Evolutionary conservation across 1,284 basidiomycete species (phyloP), one percentile per base, ranked within the genome.

Genomic region (Austroboletus niveus): DNA sequence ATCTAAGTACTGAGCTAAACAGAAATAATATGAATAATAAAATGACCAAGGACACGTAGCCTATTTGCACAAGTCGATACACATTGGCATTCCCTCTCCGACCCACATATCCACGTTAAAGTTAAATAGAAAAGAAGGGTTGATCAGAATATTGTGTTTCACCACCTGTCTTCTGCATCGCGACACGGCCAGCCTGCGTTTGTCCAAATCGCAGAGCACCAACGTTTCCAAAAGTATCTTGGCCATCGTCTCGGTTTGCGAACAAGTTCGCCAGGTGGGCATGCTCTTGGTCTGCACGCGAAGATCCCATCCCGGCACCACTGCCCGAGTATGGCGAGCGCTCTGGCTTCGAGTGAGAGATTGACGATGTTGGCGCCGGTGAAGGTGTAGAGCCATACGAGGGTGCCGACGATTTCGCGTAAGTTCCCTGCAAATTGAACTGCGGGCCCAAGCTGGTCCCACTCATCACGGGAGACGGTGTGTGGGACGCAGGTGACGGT

Each of bases 141-240:
- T 89, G 87, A 22, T 94, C 90, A 58, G 61, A 72, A 60, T 79
- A 75, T 55, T 79, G 77, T 58, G 80, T 73, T 53, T 79, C 75
- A 40, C 64, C 58, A 36, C 82, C 81, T 2, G 87, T 86, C 63
- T 80, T 79, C 64, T 89, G 84, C 3, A 74, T 60, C 14, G 77
- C 71, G 20, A 83, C 30, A 31, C 80, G 73, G 29, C 85, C 87
- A 8, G 84, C 78, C 54, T 81, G 76, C 39, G 85, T 78, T 61
- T 84, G 75, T 34, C 91, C 83, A 66, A 85, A 88, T 78, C 94
- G 81, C 54, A 95, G 70, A 49, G 77, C 64, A 35, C 95, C 94
- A 39, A 84, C 63, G 69, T 98, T 98, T 46, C 94, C 94, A 66
- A 98, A 98, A 40, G 94, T 95, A 72, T 98, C 94, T 68, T 89